Conservation (phyloP, 805 yeast genomes). For the Candida caryicola region DNA sequence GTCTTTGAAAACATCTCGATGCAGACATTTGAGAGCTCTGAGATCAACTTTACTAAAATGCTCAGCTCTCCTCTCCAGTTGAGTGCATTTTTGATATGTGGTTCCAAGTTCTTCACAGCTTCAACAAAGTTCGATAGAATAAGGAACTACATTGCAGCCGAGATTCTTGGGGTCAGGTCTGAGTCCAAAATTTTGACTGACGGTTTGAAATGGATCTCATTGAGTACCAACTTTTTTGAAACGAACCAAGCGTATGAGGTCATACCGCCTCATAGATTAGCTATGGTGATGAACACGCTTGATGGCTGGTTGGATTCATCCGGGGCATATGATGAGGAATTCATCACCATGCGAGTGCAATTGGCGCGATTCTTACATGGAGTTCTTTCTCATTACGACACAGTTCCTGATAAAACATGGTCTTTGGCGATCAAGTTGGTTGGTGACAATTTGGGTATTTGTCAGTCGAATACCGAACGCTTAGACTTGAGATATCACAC, state of each 20-base stretch:
- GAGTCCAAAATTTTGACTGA: conserved; percentile 34
- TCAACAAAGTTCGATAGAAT: conserved; percentile 45
- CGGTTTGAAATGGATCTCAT: conserved; percentile 47
- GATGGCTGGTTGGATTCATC: conserved; percentile 61
- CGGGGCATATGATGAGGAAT: conserved; percentile 55
- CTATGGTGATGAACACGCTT: conserved; percentile 56
- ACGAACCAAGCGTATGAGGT: conserved; percentile 37
- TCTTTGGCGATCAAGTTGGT: conserved; percentile 38
- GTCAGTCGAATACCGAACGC: conserved; percentile 35
- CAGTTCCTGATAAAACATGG: conserved; percentile 31
- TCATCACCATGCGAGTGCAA: conserved; percentile 49
- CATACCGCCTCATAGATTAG: conserved; percentile 62
- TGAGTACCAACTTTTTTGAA: conserved; percentile 44
- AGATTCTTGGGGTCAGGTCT: conserved; percentile 53
- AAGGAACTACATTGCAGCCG: conserved; percentile 63
- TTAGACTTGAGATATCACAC: conserved; percentile 47
- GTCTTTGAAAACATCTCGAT: conserved; percentile 14
- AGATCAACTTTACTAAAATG: conserved; percentile 29
- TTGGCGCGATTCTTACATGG: conserved; percentile 45
- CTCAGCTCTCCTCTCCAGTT: conserved; percentile 30
- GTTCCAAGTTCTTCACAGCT: conserved; percentile 34
- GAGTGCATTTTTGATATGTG: conserved; percentile 28
- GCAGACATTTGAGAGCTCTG: conserved; percentile 16
- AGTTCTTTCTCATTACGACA: conserved; percentile 12
- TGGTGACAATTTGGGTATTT: conserved; percentile 44